phyloP scores from a whole-genome alignment of 2,329 filamentous ascomycete genomes.

The Xylariaceae sp. region DNA sequence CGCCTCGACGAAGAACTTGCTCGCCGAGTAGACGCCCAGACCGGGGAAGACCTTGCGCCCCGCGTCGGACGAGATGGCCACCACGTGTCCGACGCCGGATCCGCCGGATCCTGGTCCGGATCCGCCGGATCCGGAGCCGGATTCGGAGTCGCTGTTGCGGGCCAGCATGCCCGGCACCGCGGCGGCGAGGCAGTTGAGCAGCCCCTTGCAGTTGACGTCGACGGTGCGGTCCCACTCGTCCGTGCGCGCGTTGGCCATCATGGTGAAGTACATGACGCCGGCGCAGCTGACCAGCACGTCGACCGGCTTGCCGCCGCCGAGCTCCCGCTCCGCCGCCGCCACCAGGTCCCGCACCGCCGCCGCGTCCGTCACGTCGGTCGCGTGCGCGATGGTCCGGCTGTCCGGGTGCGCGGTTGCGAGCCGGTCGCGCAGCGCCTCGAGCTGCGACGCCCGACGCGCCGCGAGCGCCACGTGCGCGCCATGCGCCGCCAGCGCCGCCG shows the following conservation, averaged over 20 bases:
- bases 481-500: slow-evolving; percentile 58
- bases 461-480: slow-evolving; percentile 66
- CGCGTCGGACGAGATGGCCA: slow-evolving; percentile 76
- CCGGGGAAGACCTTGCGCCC: slow-evolving; percentile 77
- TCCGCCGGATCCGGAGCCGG: no score
- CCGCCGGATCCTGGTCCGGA: no score
- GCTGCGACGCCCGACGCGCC: slow-evolving; percentile 60
- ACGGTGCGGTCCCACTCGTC: slow-evolving; percentile 78
- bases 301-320: slow-evolving; percentile 65
- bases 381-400: slow-evolving; percentile 58
- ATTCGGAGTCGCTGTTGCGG: no score
- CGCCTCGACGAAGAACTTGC: slow-evolving; percentile 80
- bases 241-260: slow-evolving; percentile 69
- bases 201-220: slow-evolving; percentile 80
- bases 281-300: slow-evolving; percentile 77
- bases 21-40: slow-evolving; percentile 72
- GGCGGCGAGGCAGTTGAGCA: slow-evolving; percentile 64
- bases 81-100: slow-evolving; percentile 64
- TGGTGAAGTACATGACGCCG: slow-evolving; percentile 82
- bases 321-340: slow-evolving; percentile 46
- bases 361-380: slow-evolving; percentile 65
- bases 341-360: slow-evolving; percentile 61
- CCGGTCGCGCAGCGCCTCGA: slow-evolving; percentile 58
- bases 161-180: slow-evolving; percentile 65
- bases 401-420: slow-evolving; percentile 36